Evolutionary conservation across 257 asterid genomes (phyloP), one percentile per base, ranked within the genome.

Genomic region (Lavandula angustifolia): DNA sequence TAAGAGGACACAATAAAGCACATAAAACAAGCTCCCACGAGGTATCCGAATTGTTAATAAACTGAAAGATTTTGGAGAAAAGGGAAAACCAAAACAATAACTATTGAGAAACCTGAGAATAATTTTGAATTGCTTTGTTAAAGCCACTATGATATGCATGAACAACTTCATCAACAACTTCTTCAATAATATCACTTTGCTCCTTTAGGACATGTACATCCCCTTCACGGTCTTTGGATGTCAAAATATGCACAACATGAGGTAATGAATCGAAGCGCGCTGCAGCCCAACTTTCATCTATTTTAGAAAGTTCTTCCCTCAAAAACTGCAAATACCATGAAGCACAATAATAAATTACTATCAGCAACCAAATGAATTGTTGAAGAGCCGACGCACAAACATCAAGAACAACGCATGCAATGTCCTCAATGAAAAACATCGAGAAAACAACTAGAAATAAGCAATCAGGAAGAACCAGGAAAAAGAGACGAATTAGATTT

Each of bases 201-300:
- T 88, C 99, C 88, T 94, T 86, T 77, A 94, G 80, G 80, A 82
- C 78, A 4, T 78, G 87, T 17, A 83, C 83, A 3, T 94, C 99
- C 55, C 84, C 95, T 79, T 94, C 99, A 32, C 99, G 98, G 49
- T 94, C 91, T 82, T 94, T 90, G 60, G 99, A 88, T 59, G 98
- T 94, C 78, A 94, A 81, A 72, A 94, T 87, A 82, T 85, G 99
- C 70, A 94, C 99, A 64, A 94, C 99, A 52, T 94, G 96, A 68
- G 99, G 99, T 62, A 94, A 80, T 54, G 98, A 84, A 81, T 94
- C 99, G 57, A 94, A 94, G 54, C 99, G 97, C 4, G 99, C 95
- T 61, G 92, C 86, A 68, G 87, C 81, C 99, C 99, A 94, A 85
- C 87, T 86, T 75, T 90, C 98, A 65, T 94, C 95, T 82, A 94